Percentiles rank a stretch among this genome's conserved stretches.
Conservation (phyloP, 495 filamentous ascomycete species). For the Hyaloscypha variabilis region DNA sequence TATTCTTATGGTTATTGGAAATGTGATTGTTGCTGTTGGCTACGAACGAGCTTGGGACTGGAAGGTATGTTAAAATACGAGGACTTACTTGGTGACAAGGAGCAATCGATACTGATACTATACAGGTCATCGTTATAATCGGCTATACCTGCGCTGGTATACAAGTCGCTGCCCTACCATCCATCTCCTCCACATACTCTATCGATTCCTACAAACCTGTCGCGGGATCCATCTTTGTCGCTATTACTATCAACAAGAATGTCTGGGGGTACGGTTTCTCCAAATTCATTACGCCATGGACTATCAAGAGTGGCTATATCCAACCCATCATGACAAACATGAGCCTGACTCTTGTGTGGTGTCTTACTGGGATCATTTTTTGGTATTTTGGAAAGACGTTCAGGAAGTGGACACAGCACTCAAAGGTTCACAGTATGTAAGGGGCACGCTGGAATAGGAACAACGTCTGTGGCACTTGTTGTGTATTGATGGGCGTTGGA, state of each 20-base stretch:
- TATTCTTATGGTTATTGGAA: conserved; percentile 60
- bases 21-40: conserved; percentile 61
- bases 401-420: conserved; percentile 55
- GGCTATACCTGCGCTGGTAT: conserved; percentile 50
- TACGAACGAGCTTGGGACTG: conserved; percentile 61
- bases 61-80: too few relatives aligned
- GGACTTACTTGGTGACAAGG: too few relatives aligned
- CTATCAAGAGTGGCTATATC: conserved; percentile 51
- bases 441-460: too few relatives aligned
- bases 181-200: conserved; percentile 52
- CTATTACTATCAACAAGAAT: conserved; percentile 55
- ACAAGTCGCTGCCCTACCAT: conserved; percentile 61
- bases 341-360: conserved; percentile 53
- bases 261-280: conserved; percentile 59
- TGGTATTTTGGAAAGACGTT: conserved; percentile 61
- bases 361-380: conserved; percentile 56
- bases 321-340: conserved; percentile 57
- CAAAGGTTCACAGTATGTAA: conserved; percentile 55
- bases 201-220: conserved; percentile 59
- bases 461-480: too few relatives aligned
- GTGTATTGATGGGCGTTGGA: too few relatives aligned
- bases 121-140: conserved; percentile 45
- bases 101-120: too few relatives aligned
- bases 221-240: conserved; percentile 54
- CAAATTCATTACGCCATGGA: conserved; percentile 62